Evolutionary conservation across 768 basidiomycete genomes (phyloP), one percentile per base, ranked within the genome.

Genomic region (Tulasnella sp.): DNA sequence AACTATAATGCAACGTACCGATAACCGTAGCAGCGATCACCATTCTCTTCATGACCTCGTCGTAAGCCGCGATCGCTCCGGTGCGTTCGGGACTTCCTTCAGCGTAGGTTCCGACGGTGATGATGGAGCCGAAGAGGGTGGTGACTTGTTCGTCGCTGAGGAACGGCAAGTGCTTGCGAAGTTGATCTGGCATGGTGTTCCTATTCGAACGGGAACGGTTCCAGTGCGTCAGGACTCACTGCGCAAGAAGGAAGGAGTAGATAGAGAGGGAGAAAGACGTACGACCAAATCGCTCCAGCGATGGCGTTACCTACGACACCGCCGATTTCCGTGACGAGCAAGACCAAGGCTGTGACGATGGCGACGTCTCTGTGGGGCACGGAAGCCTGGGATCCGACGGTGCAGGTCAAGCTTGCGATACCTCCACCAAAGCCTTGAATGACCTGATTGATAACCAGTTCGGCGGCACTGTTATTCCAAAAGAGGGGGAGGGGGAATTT

Each of bases 361-460:
- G 91, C 92, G 8, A 93, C 89, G 79, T 93, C 92, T 16, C 84
- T 83, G 82, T 92, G 92, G 0, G 89, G 86, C 3, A 92, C 92
- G 16, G 89, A 86, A 3, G 91, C 92, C 82, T 93, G 92, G 3
- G 92, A 89, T 40, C 88, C 89, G 48, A 91, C 90, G 82, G 90
- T 90, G 0, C 87, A 84, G 6, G 89, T 83, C 58, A 90, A 85
- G 10, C 89, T 88, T 3, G 92, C 91, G 78, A 94, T 87, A 24
- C 92, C 93, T 19, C 93, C 93, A 24, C 93, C 93, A 12, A 91
- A 85, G 72, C 93, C 93, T 85, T 93, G 93, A 21, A 94, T 86
- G 74, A 93, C 84, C 82, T 94, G 93, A 31, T 89, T 90, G 85
- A 89, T 87, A 5, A 93, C 90, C 39, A 93, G 87, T 77, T 86